These are phyloP conservation scores for Neoboletus brunneissimus DNA, from an alignment of 768 basidiomycete species.

Conservation along the genomic window DNA sequence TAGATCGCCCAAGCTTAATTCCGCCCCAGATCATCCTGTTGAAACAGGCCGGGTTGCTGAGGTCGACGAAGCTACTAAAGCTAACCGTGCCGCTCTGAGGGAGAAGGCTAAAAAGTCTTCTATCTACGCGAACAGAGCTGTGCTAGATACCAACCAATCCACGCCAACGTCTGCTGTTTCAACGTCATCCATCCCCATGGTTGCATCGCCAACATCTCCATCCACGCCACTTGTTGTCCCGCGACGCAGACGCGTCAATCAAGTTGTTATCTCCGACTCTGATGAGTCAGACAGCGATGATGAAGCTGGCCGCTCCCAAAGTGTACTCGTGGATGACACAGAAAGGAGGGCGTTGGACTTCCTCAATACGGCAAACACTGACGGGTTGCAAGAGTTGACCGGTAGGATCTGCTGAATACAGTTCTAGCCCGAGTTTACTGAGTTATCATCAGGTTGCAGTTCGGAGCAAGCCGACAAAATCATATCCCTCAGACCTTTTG, in stretches of 20 bases:
- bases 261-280: slow-evolving; percentile 62
- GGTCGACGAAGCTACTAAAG: slow-evolving; percentile 69
- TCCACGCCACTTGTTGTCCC: slow-evolving; percentile 41
- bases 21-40: slow-evolving; percentile 19
- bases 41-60: slow-evolving; percentile 65
- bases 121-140: slow-evolving; percentile 69
- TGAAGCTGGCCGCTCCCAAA: slow-evolving; percentile 35
- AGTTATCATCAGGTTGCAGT: slow-evolving; percentile 58
- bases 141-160: slow-evolving; percentile 46
- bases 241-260: slow-evolving; percentile 54
- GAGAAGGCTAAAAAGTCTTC: slow-evolving; percentile 82
- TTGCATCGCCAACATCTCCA: slow-evolving; percentile 39
- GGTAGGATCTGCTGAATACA: slow-evolving; percentile 42
- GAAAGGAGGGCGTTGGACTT: slow-evolving; percentile 60
- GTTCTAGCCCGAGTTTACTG: slow-evolving; percentile 2
- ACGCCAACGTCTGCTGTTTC: slow-evolving; percentile 35
- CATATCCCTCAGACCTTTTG: slow-evolving; percentile 75
- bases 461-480: slow-evolving; percentile 78
- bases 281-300: slow-evolving; percentile 51
- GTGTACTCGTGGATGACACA: slow-evolving; percentile 36
- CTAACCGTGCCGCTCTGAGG: slow-evolving; percentile 58
- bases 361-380: slow-evolving; percentile 60
- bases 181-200: slow-evolving; percentile 29
- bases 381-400: slow-evolving; percentile 71
- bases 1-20: slow-evolving; percentile 10